These are phyloP conservation scores for Castanea crenata DNA, from an alignment of 306 rosid genomes.

Conservation along the genomic window DNA sequence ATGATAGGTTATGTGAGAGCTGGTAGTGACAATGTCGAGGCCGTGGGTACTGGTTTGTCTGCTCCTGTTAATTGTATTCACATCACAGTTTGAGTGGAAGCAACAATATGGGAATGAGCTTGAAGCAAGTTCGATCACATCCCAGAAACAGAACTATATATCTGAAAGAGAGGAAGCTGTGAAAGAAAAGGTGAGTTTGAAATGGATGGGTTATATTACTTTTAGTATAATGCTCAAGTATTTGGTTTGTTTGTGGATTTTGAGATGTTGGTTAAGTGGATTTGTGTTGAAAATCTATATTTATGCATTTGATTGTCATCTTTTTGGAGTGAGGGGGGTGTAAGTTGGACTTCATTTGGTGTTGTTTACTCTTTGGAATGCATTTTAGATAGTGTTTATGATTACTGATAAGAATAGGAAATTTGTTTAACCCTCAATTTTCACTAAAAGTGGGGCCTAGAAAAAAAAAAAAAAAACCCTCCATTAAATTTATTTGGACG, in stretches of 20 bases:
- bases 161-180: slow-evolving; percentile 55
- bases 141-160: slow-evolving; percentile 33
- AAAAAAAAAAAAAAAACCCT: neutral
- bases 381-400: neutral
- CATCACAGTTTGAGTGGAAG: slow-evolving; percentile 69
- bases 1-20: slow-evolving; percentile 28
- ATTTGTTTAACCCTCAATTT: neutral
- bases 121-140: slow-evolving; percentile 37
- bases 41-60: slow-evolving; percentile 62
- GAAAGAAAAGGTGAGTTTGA: slow-evolving; percentile 47
- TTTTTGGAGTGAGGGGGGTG: too few species aligned
- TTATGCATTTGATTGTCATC: neutral
- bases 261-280: neutral
- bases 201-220: neutral
- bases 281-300: neutral
- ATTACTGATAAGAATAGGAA: neutral
- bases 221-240: neutral
- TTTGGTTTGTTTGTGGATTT: neutral
- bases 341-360: neutral
- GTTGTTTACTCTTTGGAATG: neutral
- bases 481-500: neutral
- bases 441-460: neutral
- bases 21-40: slow-evolving; percentile 42
- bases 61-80: slow-evolving; percentile 51
- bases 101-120: slow-evolving; percentile 48